phyloP scores from a whole-genome alignment of 208 protist genomes.

The Acanthamoeba triangularis region DNA sequence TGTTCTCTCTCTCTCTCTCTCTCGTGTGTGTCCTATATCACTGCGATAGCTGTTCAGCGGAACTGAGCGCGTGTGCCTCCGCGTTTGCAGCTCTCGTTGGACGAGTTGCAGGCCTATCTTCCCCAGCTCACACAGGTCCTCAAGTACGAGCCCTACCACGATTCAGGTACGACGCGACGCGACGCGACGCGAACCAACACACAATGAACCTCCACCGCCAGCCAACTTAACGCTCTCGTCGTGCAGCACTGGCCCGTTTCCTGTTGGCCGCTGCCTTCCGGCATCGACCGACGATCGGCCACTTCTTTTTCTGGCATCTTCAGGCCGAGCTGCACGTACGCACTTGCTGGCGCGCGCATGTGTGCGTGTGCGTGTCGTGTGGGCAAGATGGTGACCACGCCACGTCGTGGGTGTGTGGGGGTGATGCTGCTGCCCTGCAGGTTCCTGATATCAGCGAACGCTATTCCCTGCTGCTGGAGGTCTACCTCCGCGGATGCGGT shows the following conservation, averaged over 20 bases:
- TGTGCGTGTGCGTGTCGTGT: neutral
- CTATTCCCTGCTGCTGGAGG: slow-evolving; percentile 87
- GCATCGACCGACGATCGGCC: slow-evolving; percentile 82
- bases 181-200: too few relatives aligned
- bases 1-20: too few relatives aligned
- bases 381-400: neutral
- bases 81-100: slow-evolving; percentile 9
- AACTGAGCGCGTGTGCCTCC: slow-evolving; percentile 81
- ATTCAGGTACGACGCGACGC: slow-evolving; percentile 83
- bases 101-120: slow-evolving; percentile 84
- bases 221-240: too few relatives aligned
- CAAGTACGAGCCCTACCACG: slow-evolving; percentile 94
- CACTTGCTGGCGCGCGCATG: neutral
- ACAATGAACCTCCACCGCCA: too few relatives aligned
- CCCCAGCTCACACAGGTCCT: slow-evolving; percentile 89
- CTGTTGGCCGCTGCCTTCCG: slow-evolving; percentile 89
- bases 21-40: slow-evolving; percentile 26
- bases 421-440: slow-evolving; percentile 81
- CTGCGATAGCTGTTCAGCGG: slow-evolving; percentile 31
- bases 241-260: slow-evolving; percentile 87
- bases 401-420: too few relatives aligned
- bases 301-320: slow-evolving; percentile 93
- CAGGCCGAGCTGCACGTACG: slow-evolving; percentile 66
- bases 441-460: slow-evolving; percentile 82
- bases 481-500: slow-evolving; percentile 84